These are phyloP conservation scores for Sarocladium kiliense DNA, from an alignment of 2,329 filamentous ascomycete genomes.

Conservation along the genomic window DNA sequence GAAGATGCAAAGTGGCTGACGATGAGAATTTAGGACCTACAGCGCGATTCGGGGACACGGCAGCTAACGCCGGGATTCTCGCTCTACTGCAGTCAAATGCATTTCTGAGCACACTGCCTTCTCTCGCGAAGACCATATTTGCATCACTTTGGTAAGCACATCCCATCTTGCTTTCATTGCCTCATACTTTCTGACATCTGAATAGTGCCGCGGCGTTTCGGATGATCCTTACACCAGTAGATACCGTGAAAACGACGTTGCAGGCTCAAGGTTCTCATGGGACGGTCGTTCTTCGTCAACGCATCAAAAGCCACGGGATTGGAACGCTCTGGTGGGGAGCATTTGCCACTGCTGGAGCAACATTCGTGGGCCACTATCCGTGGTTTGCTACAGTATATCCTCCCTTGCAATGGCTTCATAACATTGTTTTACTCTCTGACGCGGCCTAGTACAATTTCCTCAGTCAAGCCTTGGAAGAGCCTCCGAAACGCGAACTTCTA, in stretches of 20 bases:
- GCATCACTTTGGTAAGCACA: slow-evolving; percentile 34
- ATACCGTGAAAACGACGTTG: slow-evolving; percentile 45
- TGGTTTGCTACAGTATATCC: slow-evolving; percentile 40
- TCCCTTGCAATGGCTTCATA: neutral
- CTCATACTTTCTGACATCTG: neutral
- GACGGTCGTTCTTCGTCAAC: slow-evolving; percentile 35
- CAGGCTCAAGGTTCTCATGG: slow-evolving; percentile 41
- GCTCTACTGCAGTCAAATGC: slow-evolving; percentile 41
- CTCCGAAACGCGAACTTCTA: slow-evolving; percentile 31
- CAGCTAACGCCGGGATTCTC: slow-evolving; percentile 44
- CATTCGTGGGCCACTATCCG: slow-evolving; percentile 43
- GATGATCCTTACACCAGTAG: slow-evolving; percentile 42
- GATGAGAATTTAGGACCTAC: slow-evolving; percentile 29
- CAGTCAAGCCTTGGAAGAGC: slow-evolving; percentile 31
- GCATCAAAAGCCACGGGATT: slow-evolving; percentile 37
- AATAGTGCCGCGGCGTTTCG: slow-evolving; percentile 38
- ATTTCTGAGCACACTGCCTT: slow-evolving; percentile 36
- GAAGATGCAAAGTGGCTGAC: neutral
- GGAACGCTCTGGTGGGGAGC: slow-evolving; percentile 46
- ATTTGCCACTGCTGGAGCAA: slow-evolving; percentile 41
- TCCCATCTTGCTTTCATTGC: neutral
- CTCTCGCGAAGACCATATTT: slow-evolving; percentile 39
- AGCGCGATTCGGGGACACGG: slow-evolving; percentile 42
- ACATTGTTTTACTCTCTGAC: no score
- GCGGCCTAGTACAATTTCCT: slow-evolving; percentile 36